Evolutionary conservation across 1,139 yeast genomes (phyloP).

Genomic region (Suhomyces bokatorum): DNA sequence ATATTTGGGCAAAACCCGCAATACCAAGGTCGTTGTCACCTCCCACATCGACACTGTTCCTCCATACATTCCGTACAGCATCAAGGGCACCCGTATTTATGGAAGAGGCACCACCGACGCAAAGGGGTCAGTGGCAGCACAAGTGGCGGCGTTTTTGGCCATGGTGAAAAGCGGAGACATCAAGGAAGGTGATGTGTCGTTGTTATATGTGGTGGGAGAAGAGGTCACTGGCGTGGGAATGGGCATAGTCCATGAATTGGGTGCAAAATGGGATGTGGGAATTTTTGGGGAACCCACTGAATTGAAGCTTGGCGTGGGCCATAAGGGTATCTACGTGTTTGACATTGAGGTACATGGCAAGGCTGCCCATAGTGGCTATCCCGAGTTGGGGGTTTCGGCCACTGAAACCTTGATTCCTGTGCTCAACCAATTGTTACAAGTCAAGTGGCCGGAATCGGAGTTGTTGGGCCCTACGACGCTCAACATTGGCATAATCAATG

Average conservation of each 20-base stretch:
- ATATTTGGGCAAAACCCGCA: constrained; percentile 45
- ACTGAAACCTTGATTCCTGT: constrained; percentile 56
- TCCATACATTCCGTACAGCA: constrained; percentile 55
- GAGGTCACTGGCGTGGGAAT: constrained; percentile 66
- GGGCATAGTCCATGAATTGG: constrained; percentile 43
- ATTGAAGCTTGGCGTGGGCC: constrained; percentile 66
- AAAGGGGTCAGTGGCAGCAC: constrained; percentile 67
- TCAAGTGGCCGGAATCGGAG: constrained; percentile 52
- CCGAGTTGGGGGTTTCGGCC: constrained; percentile 66
- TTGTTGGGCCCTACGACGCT: constrained; percentile 62
- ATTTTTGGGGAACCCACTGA: constrained; percentile 80
- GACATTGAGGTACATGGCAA: constrained; percentile 51
- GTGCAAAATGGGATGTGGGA: constrained; percentile 57
- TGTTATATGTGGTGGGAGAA: constrained; percentile 69
- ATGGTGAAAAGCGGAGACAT: constrained; percentile 39
- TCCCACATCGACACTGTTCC: constrained; percentile 77
- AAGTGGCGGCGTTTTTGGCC: constrained; percentile 52
- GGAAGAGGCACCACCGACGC: constrained; percentile 75
- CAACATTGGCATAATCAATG: constrained; percentile 59
- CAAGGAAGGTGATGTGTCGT: constrained; percentile 54
- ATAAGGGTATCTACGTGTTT: constrained; percentile 55
- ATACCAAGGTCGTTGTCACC: constrained; percentile 55
- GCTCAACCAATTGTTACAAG: constrained; percentile 32
- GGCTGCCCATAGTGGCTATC: constrained; percentile 71
- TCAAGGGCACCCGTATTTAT: constrained; percentile 51